These are phyloP conservation scores for Colletotrichum tropicale DNA, from an alignment of 2,329 filamentous ascomycete genomes.

Conservation along the genomic window DNA sequence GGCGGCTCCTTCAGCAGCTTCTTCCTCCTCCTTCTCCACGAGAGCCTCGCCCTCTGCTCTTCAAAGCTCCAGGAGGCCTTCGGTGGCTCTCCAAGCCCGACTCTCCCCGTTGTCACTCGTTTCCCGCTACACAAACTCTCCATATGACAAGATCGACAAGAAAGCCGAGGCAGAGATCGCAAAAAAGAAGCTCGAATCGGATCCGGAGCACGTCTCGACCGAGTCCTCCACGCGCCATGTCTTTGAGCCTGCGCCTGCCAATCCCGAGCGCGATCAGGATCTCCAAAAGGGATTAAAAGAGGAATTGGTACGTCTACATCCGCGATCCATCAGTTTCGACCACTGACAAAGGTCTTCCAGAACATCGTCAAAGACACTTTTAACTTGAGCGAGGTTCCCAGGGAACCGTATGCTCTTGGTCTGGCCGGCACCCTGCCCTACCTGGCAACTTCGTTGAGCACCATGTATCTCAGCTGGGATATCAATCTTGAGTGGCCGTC, in stretches of 20 bases:
- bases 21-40: not conserved
- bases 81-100: not conserved
- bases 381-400: slow-evolving; percentile 66
- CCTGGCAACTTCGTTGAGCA: slow-evolving; percentile 81
- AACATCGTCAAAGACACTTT: slow-evolving; percentile 73
- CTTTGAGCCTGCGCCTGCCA: slow-evolving; percentile 40
- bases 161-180: slow-evolving; percentile 60
- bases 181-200: slow-evolving; percentile 59
- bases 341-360: slow-evolving; percentile 39
- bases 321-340: not conserved
- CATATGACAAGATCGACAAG: slow-evolving; percentile 47
- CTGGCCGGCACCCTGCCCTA: slow-evolving; percentile 85
- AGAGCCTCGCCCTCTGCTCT: not conserved
- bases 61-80: slow-evolving; percentile 14
- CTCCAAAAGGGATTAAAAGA: slow-evolving; percentile 41
- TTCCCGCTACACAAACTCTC: slow-evolving; percentile 27
- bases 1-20: not conserved
- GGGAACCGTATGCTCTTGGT: slow-evolving; percentile 70
- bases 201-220: slow-evolving; percentile 65
- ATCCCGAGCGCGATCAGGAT: slow-evolving; percentile 24
- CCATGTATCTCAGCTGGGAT: slow-evolving; percentile 82
- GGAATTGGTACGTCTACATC: slow-evolving; percentile 56
- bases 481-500: slow-evolving; percentile 70
- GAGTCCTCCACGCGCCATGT: slow-evolving; percentile 60
- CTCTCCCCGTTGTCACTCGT: not conserved